These are phyloP conservation scores for Exophiala phaeomuriformis DNA, from an alignment of 2,329 filamentous ascomycete species.

Conservation along the genomic window DNA sequence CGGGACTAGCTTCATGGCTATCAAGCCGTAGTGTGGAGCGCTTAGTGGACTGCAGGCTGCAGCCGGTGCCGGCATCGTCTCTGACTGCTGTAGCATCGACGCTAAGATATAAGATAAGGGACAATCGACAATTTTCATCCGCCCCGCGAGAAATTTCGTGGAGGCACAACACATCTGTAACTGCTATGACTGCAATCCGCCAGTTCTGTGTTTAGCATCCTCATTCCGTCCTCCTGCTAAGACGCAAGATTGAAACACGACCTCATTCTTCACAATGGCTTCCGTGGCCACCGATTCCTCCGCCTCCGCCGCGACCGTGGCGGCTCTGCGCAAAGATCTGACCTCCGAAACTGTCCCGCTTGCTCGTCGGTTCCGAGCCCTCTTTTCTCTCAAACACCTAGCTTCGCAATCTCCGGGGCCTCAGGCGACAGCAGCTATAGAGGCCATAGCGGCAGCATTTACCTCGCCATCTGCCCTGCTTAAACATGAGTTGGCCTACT, in stretches of 20 bases:
- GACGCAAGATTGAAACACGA: no score
- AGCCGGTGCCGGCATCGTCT: not conserved
- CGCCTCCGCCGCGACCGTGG: conserved; percentile 36
- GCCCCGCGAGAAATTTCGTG: conserved; percentile 9
- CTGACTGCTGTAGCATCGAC: not conserved
- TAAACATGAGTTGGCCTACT: conserved; percentile 97
- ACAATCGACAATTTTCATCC: not conserved
- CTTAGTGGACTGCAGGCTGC: not conserved
- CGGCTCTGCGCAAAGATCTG: conserved; percentile 59
- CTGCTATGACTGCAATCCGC: not conserved
- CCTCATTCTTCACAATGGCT: conserved; percentile 1
- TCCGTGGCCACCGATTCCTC: conserved; percentile 28
- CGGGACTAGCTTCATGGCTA: no score
- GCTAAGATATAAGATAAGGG: conserved; percentile 13
- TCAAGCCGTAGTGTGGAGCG: not conserved
- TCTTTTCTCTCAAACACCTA: conserved; percentile 95
- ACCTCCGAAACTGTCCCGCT: conserved; percentile 74
- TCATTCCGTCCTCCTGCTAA: not conserved
- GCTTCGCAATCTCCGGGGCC: conserved; percentile 58
- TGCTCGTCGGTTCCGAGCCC: conserved; percentile 82
- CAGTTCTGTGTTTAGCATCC: not conserved
- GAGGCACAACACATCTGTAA: not conserved
- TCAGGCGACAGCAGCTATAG: conserved; percentile 56
- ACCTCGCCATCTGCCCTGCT: conserved; percentile 76
- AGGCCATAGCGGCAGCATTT: conserved; percentile 84